Base-by-base conservation (phyloP, 257 asterid species). In the Anisodus tanguticus region DNA sequence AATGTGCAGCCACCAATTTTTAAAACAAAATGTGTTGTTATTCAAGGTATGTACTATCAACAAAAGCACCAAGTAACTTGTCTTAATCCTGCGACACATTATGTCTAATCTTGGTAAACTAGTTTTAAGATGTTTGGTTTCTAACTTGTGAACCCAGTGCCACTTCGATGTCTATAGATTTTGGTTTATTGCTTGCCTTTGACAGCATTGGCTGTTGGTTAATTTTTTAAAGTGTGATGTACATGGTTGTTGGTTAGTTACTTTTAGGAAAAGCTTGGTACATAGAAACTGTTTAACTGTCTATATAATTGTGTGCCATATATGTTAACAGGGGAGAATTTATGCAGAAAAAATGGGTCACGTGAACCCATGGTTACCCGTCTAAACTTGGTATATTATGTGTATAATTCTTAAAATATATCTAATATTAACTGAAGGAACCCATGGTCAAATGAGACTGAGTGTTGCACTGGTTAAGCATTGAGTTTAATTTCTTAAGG, bases 111-210 rank as follows among this genome's bases (percentile, higher is more conserved):
- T 8, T 43, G 57, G 79, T 70, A 17, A 17, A 43, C 79, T 70
- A 70, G 41, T 19, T 47, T 72, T 10, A 47, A 72, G 80, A 71
- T 71, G n/a, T n/a, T 71, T 71, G 58, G 37, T 58, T 62, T 71
- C 58, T 71, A 72, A 10, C n/a, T 72, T 45, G 59, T 72, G 80
- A 72, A 72, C 80, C 13, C 39, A n/a, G 39, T 1, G 77, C 41
- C 13, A 45, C 37, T 10, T 71, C 39, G 16, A 5, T 45, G 35
- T 72, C 59, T n/a, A 45, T 45, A 9, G n/a, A 9, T 19, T 71
- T 67, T 37, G 51, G 11, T 67, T 37, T 67, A 37, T 67, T 2
- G 6, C 53, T 15, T 4, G 77, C 77, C 7, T 37, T 68, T 8
- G 26, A 10, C 37, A 72, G 51, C 41, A 72, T 72, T 47, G 58